phyloP scores from a whole-genome alignment of 495 filamentous ascomycete genomes.

The Podospora pseudocomata region DNA sequence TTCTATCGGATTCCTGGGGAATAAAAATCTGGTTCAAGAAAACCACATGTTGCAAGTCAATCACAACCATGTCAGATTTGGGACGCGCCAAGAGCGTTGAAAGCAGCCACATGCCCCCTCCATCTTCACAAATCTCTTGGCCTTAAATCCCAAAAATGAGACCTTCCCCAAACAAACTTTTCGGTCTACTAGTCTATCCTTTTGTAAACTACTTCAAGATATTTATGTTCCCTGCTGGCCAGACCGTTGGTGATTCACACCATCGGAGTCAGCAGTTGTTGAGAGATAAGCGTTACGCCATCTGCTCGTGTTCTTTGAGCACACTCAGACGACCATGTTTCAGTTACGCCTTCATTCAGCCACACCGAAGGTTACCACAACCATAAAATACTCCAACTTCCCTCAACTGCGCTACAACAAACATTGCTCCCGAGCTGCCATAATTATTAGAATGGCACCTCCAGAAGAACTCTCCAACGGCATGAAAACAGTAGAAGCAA shows the following conservation, averaged over 20 bases:
- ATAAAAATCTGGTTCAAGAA: neutral
- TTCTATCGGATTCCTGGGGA: neutral
- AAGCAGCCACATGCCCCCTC: conserved; percentile 1
- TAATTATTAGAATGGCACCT: neutral
- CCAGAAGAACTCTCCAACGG: neutral
- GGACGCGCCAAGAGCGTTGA: conserved; percentile 11
- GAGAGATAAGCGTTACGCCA: no score
- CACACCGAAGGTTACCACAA: no score
- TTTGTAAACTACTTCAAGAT: no score
- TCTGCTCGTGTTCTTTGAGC: no score
- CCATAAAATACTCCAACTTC: neutral
- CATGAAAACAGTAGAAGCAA: neutral
- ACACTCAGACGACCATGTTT: no score
- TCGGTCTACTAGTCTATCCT: no score
- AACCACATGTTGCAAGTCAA: neutral
- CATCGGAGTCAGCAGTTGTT: no score
- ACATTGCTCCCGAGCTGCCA: neutral
- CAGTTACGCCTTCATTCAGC: no score
- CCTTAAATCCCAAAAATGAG: neutral
- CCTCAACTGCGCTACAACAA: neutral
- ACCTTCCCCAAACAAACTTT: neutral
- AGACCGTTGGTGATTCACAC: no score
- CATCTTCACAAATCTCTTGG: neutral
- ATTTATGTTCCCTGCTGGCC: neutral
- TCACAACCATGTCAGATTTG: neutral